Percentiles rank a stretch among this genome's conserved stretches.
Conservation (phyloP, 148 eudicot species). For the Camellia granthamiana region DNA sequence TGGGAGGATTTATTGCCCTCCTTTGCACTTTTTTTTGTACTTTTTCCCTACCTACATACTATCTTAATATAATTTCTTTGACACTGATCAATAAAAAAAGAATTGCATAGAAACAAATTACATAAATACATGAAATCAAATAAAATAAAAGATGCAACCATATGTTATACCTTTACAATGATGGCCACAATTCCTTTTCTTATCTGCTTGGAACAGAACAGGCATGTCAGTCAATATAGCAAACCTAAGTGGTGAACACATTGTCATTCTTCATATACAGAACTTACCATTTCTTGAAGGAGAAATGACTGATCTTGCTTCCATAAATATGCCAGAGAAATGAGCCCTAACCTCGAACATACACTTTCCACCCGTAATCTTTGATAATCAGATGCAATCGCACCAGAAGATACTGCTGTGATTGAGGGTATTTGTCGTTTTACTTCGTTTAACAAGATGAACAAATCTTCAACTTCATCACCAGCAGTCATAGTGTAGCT, state of each 20-base stretch:
- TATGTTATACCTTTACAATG: constrained; percentile 68
- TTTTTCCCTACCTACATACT: too few relatives aligned
- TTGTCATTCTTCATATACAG: not conserved
- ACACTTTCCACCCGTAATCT: constrained; percentile 94
- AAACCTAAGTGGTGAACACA: not conserved
- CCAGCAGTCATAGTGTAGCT: constrained; percentile 86
- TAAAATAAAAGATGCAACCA: not conserved
- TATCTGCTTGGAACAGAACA: constrained; percentile 48
- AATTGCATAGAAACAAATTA: not conserved
- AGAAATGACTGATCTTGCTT: constrained; percentile 86
- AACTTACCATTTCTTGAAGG: constrained; percentile 76
- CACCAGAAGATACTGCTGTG: constrained; percentile 89
- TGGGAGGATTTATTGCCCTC: too few relatives aligned
- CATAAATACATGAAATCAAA: not conserved
- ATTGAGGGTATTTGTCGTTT: constrained; percentile 74
- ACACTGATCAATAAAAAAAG: not conserved
- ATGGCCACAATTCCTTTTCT: constrained; percentile 64
- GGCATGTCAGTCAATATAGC: constrained; percentile 13
- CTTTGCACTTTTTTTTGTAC: too few relatives aligned
- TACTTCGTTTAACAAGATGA: constrained; percentile 70
- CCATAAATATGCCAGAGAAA: constrained; percentile 95
- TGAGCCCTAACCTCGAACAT: constrained; percentile 89
- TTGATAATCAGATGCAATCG: constrained; percentile 97
- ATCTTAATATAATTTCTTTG: too few relatives aligned
- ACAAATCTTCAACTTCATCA: constrained; percentile 98